These are phyloP conservation scores for Prunus mongolica DNA, from an alignment of 306 rosid species.

Conservation along the genomic window DNA sequence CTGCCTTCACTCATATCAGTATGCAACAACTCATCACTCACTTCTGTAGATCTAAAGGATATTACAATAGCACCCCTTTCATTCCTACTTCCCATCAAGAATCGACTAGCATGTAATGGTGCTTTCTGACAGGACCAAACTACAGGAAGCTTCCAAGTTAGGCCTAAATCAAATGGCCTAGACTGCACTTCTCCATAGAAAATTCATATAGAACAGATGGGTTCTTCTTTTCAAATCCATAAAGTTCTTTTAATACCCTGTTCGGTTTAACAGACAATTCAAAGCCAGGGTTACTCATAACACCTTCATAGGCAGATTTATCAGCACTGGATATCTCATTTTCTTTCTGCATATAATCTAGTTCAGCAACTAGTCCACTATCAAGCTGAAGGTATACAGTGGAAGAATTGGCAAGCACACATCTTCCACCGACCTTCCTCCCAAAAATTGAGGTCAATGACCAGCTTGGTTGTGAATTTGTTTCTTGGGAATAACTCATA, in stretches of 20 bases:
- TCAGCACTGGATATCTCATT: not conserved
- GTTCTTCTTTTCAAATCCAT: constrained; percentile 20
- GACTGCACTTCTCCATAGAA: constrained; percentile 45
- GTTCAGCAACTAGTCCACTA: no score
- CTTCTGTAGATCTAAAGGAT: constrained; percentile 63
- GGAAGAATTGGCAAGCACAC: no score
- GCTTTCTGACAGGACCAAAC: constrained; percentile 72
- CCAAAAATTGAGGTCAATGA: no score
- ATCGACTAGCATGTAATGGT: constrained; percentile 81
- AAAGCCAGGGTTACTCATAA: no score
- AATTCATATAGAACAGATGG: constrained; percentile 61
- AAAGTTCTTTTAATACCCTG: constrained; percentile 45
- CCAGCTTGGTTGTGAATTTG: no score
- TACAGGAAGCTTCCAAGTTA: constrained; percentile 69
- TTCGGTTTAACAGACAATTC: no score
- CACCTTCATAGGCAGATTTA: no score
- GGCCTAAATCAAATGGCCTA: constrained; percentile 68
- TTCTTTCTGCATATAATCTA: constrained; percentile 71
- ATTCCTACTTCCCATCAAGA: constrained; percentile 86
- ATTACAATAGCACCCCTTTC: constrained; percentile 93
- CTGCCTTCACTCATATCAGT: constrained; percentile 34
- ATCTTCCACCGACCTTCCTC: no score
- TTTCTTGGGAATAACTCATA: no score
- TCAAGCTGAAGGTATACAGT: no score
- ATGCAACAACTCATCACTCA: constrained; percentile 33